phyloP scores from a whole-genome alignment of 2,329 filamentous ascomycete genomes.

The Cladophialophora yegresii region DNA sequence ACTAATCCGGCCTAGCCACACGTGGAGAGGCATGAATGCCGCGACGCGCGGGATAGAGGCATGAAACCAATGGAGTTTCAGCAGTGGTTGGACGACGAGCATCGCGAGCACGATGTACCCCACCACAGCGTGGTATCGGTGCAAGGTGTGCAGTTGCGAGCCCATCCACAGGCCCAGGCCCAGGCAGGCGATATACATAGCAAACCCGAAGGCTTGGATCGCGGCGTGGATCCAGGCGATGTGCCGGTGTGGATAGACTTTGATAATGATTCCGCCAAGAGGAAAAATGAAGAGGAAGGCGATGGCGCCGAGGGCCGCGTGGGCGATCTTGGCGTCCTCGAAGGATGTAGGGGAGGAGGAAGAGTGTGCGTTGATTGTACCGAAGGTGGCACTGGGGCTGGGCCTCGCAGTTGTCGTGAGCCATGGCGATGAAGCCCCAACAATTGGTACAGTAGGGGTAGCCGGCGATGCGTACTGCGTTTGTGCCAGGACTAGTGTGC shows the following conservation, averaged over 20 bases:
- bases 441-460: slow-evolving; percentile 10
- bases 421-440: slow-evolving; percentile 10
- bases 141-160: slow-evolving; percentile 19
- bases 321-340: slow-evolving; percentile 30
- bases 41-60: slow-evolving; percentile 44
- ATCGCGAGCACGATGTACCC: slow-evolving; percentile 38
- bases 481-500: slow-evolving; percentile 7
- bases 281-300: slow-evolving; percentile 39
- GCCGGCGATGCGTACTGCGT: slow-evolving; percentile 9
- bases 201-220: slow-evolving; percentile 34
- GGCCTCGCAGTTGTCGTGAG: background rate
- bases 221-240: slow-evolving; percentile 36
- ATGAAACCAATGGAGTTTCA: slow-evolving; percentile 44
- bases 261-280: slow-evolving; percentile 37
- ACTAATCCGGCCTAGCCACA: slow-evolving; percentile 57
- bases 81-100: slow-evolving; percentile 38
- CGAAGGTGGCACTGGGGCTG: background rate
- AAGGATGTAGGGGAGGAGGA: slow-evolving; percentile 17
- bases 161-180: slow-evolving; percentile 39
- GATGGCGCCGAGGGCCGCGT: slow-evolving; percentile 36
- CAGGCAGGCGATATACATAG: slow-evolving; percentile 36
- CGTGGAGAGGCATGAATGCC: slow-evolving; percentile 43
- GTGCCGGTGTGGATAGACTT: slow-evolving; percentile 32
- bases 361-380: background rate
- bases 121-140: slow-evolving; percentile 37